phyloP scores from a whole-genome alignment of 139 green algal species.

The Spirogloea muscicola region DNA sequence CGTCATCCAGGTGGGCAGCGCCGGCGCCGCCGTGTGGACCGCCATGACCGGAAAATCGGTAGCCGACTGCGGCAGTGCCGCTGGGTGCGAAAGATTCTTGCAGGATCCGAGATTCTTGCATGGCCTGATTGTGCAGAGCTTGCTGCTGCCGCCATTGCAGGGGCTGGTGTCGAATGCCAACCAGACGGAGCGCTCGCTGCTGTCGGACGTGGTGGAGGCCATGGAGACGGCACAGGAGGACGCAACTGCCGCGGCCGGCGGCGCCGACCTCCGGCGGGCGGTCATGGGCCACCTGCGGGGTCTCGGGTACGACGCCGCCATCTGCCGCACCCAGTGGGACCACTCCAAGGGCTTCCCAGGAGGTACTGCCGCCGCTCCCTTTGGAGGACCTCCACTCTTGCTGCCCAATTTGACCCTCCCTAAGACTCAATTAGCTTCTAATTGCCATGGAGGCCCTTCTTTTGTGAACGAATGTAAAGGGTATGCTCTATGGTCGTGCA shows the following conservation, averaged over 20 bases:
- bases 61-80: too few species aligned
- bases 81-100: too few species aligned
- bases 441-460: neutral
- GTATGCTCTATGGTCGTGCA: neutral
- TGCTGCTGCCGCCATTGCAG: neutral
- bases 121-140: neutral
- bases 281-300: constrained; percentile 12
- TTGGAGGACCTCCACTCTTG: neutral
- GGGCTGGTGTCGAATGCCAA: neutral
- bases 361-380: neutral
- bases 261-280: constrained; percentile 2
- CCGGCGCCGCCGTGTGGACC: too few species aligned
- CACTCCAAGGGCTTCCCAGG: constrained; percentile 29
- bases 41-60: too few species aligned
- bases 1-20: too few species aligned
- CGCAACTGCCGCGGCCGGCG: neutral
- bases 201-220: neutral
- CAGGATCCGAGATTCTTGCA: neutral
- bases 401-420: neutral
- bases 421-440: neutral
- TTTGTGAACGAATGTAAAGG: neutral
- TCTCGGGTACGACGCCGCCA: constrained; percentile 18
- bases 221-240: neutral
- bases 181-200: neutral
- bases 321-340: constrained; percentile 26